A percentile compares a stretch with the other conserved stretches of the same genome.
Evolutionary conservation across 2,329 filamentous ascomycete species (phyloP).

Genomic region (Akanthomyces muscarius): DNA sequence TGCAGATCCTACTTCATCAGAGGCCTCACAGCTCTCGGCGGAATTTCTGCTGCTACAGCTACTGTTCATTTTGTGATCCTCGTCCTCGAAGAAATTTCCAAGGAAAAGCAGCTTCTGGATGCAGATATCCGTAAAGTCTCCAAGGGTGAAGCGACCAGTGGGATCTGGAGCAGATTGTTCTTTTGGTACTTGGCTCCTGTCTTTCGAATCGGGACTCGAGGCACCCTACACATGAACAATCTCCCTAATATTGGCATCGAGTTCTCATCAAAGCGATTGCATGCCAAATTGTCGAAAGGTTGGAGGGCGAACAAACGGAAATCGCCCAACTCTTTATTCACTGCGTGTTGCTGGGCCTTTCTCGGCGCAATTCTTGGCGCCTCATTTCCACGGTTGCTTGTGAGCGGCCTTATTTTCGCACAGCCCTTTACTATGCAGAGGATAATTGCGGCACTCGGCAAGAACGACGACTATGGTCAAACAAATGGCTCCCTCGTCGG

Average conservation of each 20-base stretch:
- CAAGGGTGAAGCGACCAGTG: neutral
- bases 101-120: neutral
- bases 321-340: neutral
- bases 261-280: neutral
- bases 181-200: neutral
- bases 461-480: too few species aligned
- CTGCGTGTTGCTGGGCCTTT: conserved; percentile 23
- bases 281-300: neutral
- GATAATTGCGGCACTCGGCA: neutral
- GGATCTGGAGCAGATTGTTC: neutral
- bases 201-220: neutral
- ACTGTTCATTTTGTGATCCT: neutral
- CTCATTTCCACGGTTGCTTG: neutral
- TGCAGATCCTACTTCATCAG: neutral
- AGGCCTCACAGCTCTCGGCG: neutral
- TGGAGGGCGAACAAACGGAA: neutral
- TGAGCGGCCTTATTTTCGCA: neutral
- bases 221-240: neutral
- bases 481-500: neutral
- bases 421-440: neutral
- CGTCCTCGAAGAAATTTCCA: neutral
- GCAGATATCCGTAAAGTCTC: neutral
- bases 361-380: conserved; percentile 13
- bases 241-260: neutral
- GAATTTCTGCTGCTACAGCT: neutral